These are phyloP conservation scores for Aristolochia californica DNA, from an alignment of 164 flowering plant species.

Conservation along the genomic window DNA sequence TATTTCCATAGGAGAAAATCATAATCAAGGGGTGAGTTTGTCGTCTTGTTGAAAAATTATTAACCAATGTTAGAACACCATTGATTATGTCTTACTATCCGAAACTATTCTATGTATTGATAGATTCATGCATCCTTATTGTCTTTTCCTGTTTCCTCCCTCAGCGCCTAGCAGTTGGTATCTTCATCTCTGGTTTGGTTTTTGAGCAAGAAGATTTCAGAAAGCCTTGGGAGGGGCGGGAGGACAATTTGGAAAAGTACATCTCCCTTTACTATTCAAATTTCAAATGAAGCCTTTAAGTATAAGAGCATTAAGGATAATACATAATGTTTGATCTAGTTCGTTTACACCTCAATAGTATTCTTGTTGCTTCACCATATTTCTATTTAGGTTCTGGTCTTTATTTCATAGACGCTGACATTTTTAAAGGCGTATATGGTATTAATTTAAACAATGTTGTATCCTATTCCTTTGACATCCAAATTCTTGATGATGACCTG, in stretches of 20 bases:
- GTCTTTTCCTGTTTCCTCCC: constrained; percentile 2
- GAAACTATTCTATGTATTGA: background rate
- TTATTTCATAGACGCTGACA: background rate
- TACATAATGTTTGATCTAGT: background rate
- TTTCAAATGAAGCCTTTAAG: too few species aligned
- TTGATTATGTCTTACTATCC: too few species aligned
- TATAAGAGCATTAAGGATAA: too few species aligned
- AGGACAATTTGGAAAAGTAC: constrained; percentile 76
- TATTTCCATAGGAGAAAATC: constrained; percentile 74
- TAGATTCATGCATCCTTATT: too few species aligned
- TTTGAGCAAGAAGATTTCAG: constrained; percentile 77
- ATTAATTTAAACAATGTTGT: too few species aligned
- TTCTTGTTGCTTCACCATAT: background rate
- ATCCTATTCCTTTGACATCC: background rate
- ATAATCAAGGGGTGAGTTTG: constrained; percentile 82
- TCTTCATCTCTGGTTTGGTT: constrained; percentile 74
- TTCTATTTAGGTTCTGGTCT: background rate
- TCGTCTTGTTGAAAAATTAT: background rate
- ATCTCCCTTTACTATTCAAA: background rate
- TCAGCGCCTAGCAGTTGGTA: constrained; percentile 90
- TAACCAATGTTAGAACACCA: too few species aligned
- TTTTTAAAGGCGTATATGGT: background rate
- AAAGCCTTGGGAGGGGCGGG: constrained; percentile 80
- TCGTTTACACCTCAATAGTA: background rate
- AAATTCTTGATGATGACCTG: background rate